phyloP scores from a whole-genome alignment of 2,329 filamentous ascomycete genomes.

The Fusarium sp. region DNA sequence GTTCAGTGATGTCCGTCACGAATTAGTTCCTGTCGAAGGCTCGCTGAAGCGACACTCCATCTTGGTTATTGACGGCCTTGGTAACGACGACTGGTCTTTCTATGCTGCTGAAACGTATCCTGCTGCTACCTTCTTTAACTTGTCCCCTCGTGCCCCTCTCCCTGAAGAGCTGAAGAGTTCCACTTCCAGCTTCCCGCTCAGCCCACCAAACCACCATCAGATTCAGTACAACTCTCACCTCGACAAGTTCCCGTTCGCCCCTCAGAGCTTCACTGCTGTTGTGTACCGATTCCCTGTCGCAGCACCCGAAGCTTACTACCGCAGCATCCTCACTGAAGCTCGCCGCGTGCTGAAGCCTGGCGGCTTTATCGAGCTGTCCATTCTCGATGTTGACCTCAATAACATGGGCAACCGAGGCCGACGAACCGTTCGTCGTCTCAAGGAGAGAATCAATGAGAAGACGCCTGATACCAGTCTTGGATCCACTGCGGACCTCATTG shows the following conservation, averaged over 20 bases:
- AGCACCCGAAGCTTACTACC: conserved; percentile 75
- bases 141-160: conserved; percentile 70
- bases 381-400: conserved; percentile 83
- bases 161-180: conserved; percentile 58
- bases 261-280: conserved; percentile 80
- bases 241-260: conserved; percentile 78
- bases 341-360: conserved; percentile 82
- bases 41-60: conserved; percentile 68
- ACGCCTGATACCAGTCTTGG: conserved; percentile 71
- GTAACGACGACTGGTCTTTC: conserved; percentile 90
- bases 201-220: conserved; percentile 79
- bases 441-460: conserved; percentile 74
- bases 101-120: conserved; percentile 86
- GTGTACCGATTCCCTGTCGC: conserved; percentile 82
- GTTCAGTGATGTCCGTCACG: conserved; percentile 82
- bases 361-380: conserved; percentile 81
- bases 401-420: conserved; percentile 82
- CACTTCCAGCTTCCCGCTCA: conserved; percentile 63
- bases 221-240: conserved; percentile 74
- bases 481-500: conserved; percentile 70
- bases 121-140: conserved; percentile 79
- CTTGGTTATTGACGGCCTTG: conserved; percentile 83
- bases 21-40: conserved; percentile 64
- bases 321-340: conserved; percentile 78
- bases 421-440: conserved; percentile 75